A percentile compares a stretch with the other conserved stretches of the same genome.
Conservation (phyloP, 108 stramenopile genomes). For the Skeletonema marinoi region DNA sequence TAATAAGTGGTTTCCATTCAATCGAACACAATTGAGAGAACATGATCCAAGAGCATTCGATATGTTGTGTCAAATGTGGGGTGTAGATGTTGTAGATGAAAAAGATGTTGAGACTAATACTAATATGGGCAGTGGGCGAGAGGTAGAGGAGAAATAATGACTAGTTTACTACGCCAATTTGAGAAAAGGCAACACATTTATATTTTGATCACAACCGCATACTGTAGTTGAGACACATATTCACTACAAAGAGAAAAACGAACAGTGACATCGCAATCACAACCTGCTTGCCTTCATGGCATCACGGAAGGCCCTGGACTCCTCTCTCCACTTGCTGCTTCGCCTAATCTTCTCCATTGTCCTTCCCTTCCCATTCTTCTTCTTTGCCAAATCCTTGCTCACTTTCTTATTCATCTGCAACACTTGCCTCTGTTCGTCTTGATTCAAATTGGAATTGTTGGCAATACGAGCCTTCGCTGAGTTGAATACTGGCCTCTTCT, state of each 20-base stretch:
- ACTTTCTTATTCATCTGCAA: slow-evolving; percentile 31
- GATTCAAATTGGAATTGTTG: slow-evolving; percentile 37
- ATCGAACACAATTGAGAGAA: slow-evolving; percentile 67
- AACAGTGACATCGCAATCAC: not conserved
- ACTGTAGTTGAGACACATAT: too few relatives aligned
- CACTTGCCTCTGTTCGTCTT: slow-evolving; percentile 39
- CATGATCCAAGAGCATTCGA: slow-evolving; percentile 88
- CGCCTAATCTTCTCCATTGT: slow-evolving; percentile 17
- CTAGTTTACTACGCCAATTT: too few relatives aligned
- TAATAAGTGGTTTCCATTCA: slow-evolving; percentile 94
- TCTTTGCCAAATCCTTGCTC: slow-evolving; percentile 22
- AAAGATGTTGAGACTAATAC: too few relatives aligned
- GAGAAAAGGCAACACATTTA: too few relatives aligned
- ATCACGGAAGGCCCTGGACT: slow-evolving; percentile 29
- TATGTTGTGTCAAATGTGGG: slow-evolving; percentile 74
- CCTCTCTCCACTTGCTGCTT: slow-evolving; percentile 38
- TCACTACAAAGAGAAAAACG: too few relatives aligned
- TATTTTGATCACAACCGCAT: too few relatives aligned
- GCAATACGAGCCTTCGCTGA: slow-evolving; percentile 40
- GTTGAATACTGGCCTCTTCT: slow-evolving; percentile 44
- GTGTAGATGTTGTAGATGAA: not conserved
- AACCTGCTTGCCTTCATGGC: slow-evolving; percentile 43
- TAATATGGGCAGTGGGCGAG: too few relatives aligned
- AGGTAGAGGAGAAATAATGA: too few relatives aligned
- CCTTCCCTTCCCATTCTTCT: slow-evolving; percentile 10